Evolutionary conservation across 805 yeast species (phyloP).

Genomic region (Henningerozyma blattae): DNA sequence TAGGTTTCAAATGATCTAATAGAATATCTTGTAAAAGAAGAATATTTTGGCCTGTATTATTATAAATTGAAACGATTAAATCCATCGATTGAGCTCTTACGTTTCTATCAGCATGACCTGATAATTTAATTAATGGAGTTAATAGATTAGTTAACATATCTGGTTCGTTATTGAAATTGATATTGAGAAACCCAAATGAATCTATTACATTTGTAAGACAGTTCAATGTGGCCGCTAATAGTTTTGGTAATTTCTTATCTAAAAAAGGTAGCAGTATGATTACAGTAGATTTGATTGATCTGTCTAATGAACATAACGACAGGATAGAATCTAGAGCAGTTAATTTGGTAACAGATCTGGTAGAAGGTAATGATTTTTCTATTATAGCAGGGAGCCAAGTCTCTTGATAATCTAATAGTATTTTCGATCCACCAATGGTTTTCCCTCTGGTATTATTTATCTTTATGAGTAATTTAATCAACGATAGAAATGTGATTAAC

Average conservation of each 20-base stretch:
- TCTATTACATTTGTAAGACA: constrained; percentile 45
- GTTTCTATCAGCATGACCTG: constrained; percentile 75
- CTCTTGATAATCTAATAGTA: neutral
- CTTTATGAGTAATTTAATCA: constrained; percentile 3
- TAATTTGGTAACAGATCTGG: constrained; percentile 63
- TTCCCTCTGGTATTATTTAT: neutral
- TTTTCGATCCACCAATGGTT: too few relatives aligned
- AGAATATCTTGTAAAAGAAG: constrained; percentile 43
- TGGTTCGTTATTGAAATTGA: constrained; percentile 3
- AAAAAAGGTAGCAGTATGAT: constrained; percentile 55
- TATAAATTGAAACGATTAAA: constrained; percentile 55
- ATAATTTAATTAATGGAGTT: constrained; percentile 58
- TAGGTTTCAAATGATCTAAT: constrained; percentile 70
- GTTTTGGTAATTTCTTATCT: constrained; percentile 56
- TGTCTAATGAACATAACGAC: constrained; percentile 51
- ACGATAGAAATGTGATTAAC: constrained; percentile 32
- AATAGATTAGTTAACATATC: constrained; percentile 31
- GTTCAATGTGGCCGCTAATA: constrained; percentile 54
- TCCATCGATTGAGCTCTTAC: constrained; percentile 71
- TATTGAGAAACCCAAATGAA: constrained; percentile 14
- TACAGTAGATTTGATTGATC: constrained; percentile 47
- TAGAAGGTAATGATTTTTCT: constrained; percentile 73
- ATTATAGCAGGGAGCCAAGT: constrained; percentile 32
- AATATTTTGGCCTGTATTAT: constrained; percentile 50
- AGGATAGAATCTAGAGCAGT: constrained; percentile 52